Conservation (phyloP, 2,329 filamentous ascomycete species). For the Elsinoe perseae region DNA sequence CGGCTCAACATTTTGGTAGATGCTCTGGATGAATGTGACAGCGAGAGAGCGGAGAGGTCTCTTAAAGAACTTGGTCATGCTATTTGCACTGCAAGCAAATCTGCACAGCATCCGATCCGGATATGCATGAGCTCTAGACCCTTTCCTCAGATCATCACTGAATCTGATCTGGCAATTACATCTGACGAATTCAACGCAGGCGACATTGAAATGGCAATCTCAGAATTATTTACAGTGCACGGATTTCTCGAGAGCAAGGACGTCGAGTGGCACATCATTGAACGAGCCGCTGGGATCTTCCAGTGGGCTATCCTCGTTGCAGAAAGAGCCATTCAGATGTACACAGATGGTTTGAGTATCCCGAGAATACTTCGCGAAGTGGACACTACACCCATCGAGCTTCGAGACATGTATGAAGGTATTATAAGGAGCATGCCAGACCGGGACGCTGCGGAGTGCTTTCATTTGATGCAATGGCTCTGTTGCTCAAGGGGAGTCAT, state of each 20-base stretch:
- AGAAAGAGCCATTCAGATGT: not conserved
- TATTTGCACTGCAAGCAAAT: not conserved
- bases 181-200: not conserved
- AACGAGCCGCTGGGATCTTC: not conserved
- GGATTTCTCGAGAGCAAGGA: not conserved
- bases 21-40: conserved; percentile 1
- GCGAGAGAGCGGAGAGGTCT: not conserved
- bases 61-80: not conserved
- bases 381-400: not conserved
- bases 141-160: not conserved
- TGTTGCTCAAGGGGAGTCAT: not conserved
- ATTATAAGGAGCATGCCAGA: not conserved
- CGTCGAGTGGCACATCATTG: not conserved
- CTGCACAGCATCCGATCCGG: not conserved
- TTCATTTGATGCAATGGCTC: not conserved
- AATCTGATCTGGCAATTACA: not conserved
- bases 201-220: not conserved
- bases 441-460: not conserved
- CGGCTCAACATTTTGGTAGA: not conserved
- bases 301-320: not conserved
- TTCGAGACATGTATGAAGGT: not conserved
- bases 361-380: not conserved
- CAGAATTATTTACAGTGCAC: not conserved
- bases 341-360: not conserved
- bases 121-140: not conserved